These are phyloP conservation scores for Tilletia walkeri DNA, from an alignment of 1,284 basidiomycete genomes.

Conservation along the genomic window DNA sequence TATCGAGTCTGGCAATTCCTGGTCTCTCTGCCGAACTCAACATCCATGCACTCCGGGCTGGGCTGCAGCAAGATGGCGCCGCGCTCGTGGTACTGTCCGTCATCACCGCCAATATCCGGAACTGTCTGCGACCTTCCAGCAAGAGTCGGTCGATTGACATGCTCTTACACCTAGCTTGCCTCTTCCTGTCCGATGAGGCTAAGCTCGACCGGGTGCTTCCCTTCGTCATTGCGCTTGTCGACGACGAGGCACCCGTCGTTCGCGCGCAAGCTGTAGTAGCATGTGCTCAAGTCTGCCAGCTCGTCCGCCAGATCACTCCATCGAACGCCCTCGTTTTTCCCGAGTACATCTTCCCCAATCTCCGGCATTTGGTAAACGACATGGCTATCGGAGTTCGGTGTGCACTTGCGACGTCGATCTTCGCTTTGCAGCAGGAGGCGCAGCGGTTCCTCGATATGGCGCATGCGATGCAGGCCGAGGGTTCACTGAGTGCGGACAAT, in stretches of 20 bases:
- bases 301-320: slow-evolving; percentile 81
- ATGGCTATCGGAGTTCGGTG: slow-evolving; percentile 82
- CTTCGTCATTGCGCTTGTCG: slow-evolving; percentile 81
- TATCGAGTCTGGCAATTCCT: slow-evolving; percentile 28
- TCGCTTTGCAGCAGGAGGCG: slow-evolving; percentile 77
- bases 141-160: slow-evolving; percentile 82
- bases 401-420: slow-evolving; percentile 82
- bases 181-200: slow-evolving; percentile 85
- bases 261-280: slow-evolving; percentile 76
- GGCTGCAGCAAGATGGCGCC: slow-evolving; percentile 66
- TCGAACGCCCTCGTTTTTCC: slow-evolving; percentile 82
- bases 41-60: slow-evolving; percentile 17
- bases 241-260: slow-evolving; percentile 79
- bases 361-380: slow-evolving; percentile 77
- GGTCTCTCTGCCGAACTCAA: slow-evolving; percentile 32
- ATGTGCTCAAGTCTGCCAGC: slow-evolving; percentile 77
- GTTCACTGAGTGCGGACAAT: slow-evolving; percentile 68
- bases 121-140: slow-evolving; percentile 80
- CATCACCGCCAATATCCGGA: slow-evolving; percentile 84
- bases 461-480: slow-evolving; percentile 80
- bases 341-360: slow-evolving; percentile 91
- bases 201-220: slow-evolving; percentile 92
- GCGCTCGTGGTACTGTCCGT: slow-evolving; percentile 78
- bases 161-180: slow-evolving; percentile 73
- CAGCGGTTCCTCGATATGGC: slow-evolving; percentile 85